Conservation (phyloP, 1,139 yeast species). For the Suhomyces yuchorum region DNA sequence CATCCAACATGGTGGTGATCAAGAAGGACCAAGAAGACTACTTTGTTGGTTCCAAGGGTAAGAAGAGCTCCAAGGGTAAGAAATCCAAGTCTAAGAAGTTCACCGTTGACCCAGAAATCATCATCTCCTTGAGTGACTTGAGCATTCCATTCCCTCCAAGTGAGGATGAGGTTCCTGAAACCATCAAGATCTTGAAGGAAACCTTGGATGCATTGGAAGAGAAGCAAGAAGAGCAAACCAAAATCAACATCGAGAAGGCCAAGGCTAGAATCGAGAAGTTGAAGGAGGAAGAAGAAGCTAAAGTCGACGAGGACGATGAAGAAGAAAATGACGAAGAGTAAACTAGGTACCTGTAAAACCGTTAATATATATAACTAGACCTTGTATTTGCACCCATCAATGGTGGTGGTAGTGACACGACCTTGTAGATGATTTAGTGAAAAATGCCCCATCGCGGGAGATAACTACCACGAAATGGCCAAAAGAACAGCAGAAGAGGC, state of each 20-base stretch:
- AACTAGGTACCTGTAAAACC: not conserved
- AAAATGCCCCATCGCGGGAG: slow-evolving; percentile 1
- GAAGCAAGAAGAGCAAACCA: slow-evolving; percentile 82
- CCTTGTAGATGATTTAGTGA: not conserved
- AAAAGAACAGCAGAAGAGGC: slow-evolving; percentile 29
- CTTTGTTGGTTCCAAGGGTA: slow-evolving; percentile 49
- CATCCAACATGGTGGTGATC: slow-evolving; percentile 65
- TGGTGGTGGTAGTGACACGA: not conserved
- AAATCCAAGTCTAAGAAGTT: slow-evolving; percentile 48
- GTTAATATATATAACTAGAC: not conserved
- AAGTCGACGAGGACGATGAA: slow-evolving; percentile 27
- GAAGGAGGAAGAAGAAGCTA: slow-evolving; percentile 43
- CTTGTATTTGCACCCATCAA: slow-evolving; percentile 12
- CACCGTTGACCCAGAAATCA: slow-evolving; percentile 77
- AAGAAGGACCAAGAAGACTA: slow-evolving; percentile 65
- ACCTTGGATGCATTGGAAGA: slow-evolving; percentile 71
- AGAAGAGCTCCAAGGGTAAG: slow-evolving; percentile 49
- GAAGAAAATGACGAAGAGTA: slow-evolving; percentile 17
- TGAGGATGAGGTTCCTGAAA: slow-evolving; percentile 68
- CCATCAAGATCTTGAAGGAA: slow-evolving; percentile 69
- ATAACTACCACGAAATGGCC: slow-evolving; percentile 13
- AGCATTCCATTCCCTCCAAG: slow-evolving; percentile 80
- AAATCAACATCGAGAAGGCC: slow-evolving; percentile 71
- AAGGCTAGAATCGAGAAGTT: slow-evolving; percentile 74
- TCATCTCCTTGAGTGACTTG: slow-evolving; percentile 76